phyloP scores from a whole-genome alignment of 495 filamentous ascomycete species.

The Thozetella sp. region DNA sequence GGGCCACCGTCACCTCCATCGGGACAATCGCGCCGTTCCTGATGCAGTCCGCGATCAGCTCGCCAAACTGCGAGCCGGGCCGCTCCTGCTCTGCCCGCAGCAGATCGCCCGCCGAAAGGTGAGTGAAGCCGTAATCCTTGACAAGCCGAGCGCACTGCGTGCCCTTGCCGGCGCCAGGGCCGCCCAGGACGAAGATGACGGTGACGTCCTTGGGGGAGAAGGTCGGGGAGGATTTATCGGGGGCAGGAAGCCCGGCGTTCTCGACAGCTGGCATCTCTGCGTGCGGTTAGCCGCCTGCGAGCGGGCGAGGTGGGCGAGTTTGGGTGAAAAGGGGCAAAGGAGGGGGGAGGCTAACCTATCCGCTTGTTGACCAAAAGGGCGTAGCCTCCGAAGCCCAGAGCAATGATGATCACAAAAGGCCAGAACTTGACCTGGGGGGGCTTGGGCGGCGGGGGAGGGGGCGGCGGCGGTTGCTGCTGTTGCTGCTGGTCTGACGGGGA shows the following conservation, averaged over 20 bases:
- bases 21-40: constrained; percentile 92
- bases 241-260: constrained; percentile 45
- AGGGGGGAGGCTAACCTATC: constrained; percentile 17
- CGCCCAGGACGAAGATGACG: constrained; percentile 85
- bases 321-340: constrained; percentile 3
- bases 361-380: constrained; percentile 39
- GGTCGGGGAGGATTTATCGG: constrained; percentile 61
- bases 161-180: constrained; percentile 78
- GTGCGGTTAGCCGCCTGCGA: constrained; percentile 7
- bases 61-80: constrained; percentile 80
- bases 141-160: constrained; percentile 91
- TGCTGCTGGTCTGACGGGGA: constrained; percentile 9
- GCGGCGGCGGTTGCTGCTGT: constrained; percentile 12
- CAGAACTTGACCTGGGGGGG: constrained; percentile 44
- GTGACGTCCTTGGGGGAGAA: constrained; percentile 82
- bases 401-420: constrained; percentile 50
- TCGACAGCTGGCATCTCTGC: constrained; percentile 34
- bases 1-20: constrained; percentile 95
- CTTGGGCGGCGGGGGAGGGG: constrained; percentile 19
- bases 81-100: constrained; percentile 92
- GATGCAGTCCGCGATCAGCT: constrained; percentile 89
- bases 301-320: constrained; percentile 12
- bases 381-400: constrained; percentile 44
- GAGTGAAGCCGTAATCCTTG: constrained; percentile 85
- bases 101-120: constrained; percentile 91